phyloP scores from a whole-genome alignment of 495 filamentous ascomycete species.

The Lasiosphaeris hirsuta region DNA sequence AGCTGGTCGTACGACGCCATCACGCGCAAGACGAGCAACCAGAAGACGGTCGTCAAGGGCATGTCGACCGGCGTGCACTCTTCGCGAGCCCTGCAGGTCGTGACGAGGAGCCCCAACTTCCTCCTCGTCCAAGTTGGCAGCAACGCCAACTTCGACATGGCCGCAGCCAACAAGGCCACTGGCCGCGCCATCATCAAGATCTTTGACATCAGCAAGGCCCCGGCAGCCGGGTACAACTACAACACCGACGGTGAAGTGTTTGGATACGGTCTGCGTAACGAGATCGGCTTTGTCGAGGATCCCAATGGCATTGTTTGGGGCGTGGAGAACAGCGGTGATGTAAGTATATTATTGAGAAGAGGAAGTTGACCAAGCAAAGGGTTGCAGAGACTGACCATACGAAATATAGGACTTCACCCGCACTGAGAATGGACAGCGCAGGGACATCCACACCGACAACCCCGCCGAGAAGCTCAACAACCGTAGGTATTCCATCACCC shows the following conservation, averaged over 20 bases:
- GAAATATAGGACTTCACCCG: slow-evolving; percentile 43
- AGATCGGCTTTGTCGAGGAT: slow-evolving; percentile 62
- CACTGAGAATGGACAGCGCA: slow-evolving; percentile 40
- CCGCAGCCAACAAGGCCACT: slow-evolving; percentile 40
- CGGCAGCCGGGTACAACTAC: slow-evolving; percentile 42
- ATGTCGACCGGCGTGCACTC: slow-evolving; percentile 59
- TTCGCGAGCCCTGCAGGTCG: slow-evolving; percentile 57
- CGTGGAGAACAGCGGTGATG: slow-evolving; percentile 68
- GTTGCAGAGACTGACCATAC: too few species aligned
- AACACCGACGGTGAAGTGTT: slow-evolving; percentile 53
- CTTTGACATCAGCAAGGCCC: slow-evolving; percentile 53
- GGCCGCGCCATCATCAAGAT: slow-evolving; percentile 61
- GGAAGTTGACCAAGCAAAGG: too few species aligned
- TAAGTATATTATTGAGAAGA: too few species aligned
- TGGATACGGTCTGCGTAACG: slow-evolving; percentile 66
- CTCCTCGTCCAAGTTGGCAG: slow-evolving; percentile 58
- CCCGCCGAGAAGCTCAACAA: slow-evolving; percentile 71
- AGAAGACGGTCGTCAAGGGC: slow-evolving; percentile 48
- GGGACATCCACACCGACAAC: slow-evolving; percentile 63
- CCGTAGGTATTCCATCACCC: slow-evolving; percentile 45
- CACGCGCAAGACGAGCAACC: slow-evolving; percentile 40
- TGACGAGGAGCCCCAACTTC: slow-evolving; percentile 49
- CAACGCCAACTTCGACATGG: slow-evolving; percentile 56
- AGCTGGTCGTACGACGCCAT: slow-evolving; percentile 58
- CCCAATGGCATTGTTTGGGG: slow-evolving; percentile 60